phyloP scores from a whole-genome alignment of 441 rosid genomes.

The Adansonia gregorii region DNA sequence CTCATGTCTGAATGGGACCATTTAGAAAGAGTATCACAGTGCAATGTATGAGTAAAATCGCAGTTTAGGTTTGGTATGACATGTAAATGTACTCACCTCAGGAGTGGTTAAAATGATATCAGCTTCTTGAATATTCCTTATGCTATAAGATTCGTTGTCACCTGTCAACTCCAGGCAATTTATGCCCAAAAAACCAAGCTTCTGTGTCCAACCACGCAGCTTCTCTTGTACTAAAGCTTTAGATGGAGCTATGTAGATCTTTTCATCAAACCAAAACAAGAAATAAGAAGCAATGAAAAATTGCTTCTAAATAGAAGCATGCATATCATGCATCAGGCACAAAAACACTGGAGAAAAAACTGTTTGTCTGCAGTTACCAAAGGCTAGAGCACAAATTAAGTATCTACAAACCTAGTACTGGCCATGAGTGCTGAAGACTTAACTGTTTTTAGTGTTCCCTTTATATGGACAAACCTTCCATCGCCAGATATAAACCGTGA shows the following conservation, averaged over 20 bases:
- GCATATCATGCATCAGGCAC: not conserved
- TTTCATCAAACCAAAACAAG: slow-evolving; percentile 29
- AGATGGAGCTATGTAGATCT: slow-evolving; percentile 95
- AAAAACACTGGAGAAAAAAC: slow-evolving; percentile 1
- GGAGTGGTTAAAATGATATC: slow-evolving; percentile 96
- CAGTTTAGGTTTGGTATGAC: not conserved
- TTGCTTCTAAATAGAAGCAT: slow-evolving; percentile 20
- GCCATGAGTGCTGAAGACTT: slow-evolving; percentile 33
- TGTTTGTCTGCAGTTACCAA: not conserved
- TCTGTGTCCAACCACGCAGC: slow-evolving; percentile 89
- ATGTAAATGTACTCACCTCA: slow-evolving; percentile 58
- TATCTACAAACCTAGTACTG: not conserved
- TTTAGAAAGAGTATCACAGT: slow-evolving; percentile 4
- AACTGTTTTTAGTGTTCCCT: slow-evolving; percentile 95
- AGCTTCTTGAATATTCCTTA: slow-evolving; percentile 79
- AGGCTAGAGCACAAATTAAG: not conserved
- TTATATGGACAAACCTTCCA: slow-evolving; percentile 63
- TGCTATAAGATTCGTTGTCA: slow-evolving; percentile 81
- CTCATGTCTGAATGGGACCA: slow-evolving; percentile 6
- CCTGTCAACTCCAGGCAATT: slow-evolving; percentile 93
- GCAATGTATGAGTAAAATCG: slow-evolving; percentile 1
- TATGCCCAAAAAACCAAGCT: slow-evolving; percentile 82
- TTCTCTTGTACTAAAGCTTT: slow-evolving; percentile 98
- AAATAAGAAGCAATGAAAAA: slow-evolving; percentile 28
- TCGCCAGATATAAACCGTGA: slow-evolving; percentile 69